These are phyloP conservation scores for Cupressus sempervirens DNA, from an alignment of 75 land plant species.

Conservation along the genomic window DNA sequence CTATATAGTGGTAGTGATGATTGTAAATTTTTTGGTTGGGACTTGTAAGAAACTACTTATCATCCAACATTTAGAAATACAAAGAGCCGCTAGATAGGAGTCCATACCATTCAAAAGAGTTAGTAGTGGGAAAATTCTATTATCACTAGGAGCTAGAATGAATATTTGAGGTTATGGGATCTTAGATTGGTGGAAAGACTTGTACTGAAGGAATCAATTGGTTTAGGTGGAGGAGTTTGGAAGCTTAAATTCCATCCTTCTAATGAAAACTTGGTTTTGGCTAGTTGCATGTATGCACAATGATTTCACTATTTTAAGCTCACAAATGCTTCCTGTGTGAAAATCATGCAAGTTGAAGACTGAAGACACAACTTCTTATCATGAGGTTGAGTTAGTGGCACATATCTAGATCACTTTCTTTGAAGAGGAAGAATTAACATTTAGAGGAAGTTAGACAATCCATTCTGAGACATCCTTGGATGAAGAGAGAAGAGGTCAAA, in stretches of 20 bases:
- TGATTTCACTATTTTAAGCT: slow-evolving; percentile 68
- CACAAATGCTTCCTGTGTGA: no score
- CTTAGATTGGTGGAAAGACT: slow-evolving; percentile 56
- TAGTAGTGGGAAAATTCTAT: slow-evolving; percentile 50
- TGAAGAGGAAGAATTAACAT: no score
- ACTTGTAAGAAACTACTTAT: slow-evolving; percentile 47
- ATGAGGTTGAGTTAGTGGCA: no score
- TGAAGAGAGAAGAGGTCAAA: no score
- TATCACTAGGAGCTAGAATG: slow-evolving; percentile 96
- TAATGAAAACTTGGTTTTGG: slow-evolving; percentile 42
- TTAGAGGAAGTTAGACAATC: no score
- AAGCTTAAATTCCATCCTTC: slow-evolving; percentile 81
- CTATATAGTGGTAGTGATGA: slow-evolving; percentile 93
- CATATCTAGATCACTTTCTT: no score
- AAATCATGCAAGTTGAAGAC: no score
- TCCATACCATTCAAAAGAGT: slow-evolving; percentile 70
- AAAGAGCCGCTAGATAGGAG: slow-evolving; percentile 77
- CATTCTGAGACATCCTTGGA: no score
- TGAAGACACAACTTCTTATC: no score
- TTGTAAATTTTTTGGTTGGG: slow-evolving; percentile 83
- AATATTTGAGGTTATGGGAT: slow-evolving; percentile 85
- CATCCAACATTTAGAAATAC: slow-evolving; percentile 53
- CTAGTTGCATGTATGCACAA: slow-evolving; percentile 99
- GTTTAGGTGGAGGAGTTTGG: slow-evolving; percentile 98
- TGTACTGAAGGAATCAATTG: slow-evolving; percentile 41